Evolutionary conservation across 164 flowering plant genomes (phyloP).

Genomic region (Magnolia officinalis): DNA sequence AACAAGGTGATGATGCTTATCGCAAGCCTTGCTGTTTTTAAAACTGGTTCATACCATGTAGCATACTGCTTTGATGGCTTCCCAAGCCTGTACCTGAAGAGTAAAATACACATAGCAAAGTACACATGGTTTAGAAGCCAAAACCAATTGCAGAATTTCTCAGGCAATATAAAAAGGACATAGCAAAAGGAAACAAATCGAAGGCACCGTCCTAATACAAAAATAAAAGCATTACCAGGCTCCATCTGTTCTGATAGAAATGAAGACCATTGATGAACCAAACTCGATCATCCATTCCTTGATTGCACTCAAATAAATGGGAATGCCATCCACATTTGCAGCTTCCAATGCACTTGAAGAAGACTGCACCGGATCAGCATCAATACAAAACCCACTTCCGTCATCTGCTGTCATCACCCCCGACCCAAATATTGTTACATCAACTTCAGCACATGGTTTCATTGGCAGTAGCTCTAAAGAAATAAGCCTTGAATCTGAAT

Average conservation of each 20-base stretch:
- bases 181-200: neutral
- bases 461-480: conserved; percentile 91
- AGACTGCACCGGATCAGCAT: conserved; percentile 39
- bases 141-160: neutral
- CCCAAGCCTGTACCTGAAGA: conserved; percentile 87
- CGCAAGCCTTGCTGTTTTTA: conserved; percentile 70
- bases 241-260: conserved; percentile 81
- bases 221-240: conserved; percentile 57
- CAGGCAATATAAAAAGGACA: neutral
- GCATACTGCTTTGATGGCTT: conserved; percentile 92
- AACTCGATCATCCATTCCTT: conserved; percentile 98
- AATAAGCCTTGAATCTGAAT: conserved; percentile 77
- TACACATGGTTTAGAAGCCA: neutral
- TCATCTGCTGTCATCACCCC: conserved; percentile 79
- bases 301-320: conserved; percentile 79
- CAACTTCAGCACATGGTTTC: conserved; percentile 80
- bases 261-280: conserved; percentile 69
- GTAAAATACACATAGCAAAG: neutral
- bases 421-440: conserved; percentile 84
- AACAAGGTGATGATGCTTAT: conserved; percentile 60
- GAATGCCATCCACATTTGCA: conserved; percentile 59
- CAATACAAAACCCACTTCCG: conserved; percentile 72
- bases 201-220: neutral
- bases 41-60: conserved; percentile 79
- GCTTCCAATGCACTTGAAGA: conserved; percentile 43